phyloP scores from a whole-genome alignment of 495 filamentous ascomycete genomes.

The Achaetomiella virescens region DNA sequence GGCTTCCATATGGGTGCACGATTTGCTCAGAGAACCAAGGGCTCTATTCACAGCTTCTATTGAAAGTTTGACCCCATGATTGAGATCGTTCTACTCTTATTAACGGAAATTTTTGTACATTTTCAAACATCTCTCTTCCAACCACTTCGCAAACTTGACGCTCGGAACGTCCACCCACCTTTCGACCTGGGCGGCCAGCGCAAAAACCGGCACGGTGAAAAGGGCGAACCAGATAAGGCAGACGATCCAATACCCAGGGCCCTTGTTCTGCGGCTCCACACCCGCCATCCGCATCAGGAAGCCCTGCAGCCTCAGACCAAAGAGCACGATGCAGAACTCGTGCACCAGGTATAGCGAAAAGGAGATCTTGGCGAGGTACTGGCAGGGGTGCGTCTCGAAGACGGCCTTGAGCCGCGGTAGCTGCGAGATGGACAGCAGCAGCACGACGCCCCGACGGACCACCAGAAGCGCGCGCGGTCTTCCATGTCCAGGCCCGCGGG shows the following conservation, averaged over 20 bases:
- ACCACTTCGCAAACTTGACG: conserved; percentile 1
- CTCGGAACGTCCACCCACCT: conserved; percentile 2
- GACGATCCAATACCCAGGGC: background rate
- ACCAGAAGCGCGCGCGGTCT: conserved; percentile 1
- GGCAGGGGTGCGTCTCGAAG: conserved; percentile 6
- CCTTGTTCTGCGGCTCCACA: no score
- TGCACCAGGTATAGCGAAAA: conserved; percentile 11
- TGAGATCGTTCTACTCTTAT: no score
- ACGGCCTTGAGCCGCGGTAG: background rate
- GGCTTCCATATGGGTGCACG: no score
- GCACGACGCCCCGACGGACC: background rate
- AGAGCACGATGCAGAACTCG: conserved; percentile 1
- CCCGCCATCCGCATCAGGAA: background rate
- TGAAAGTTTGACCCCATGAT: no score
- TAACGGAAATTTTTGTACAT: background rate
- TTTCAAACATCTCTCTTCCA: conserved; percentile 1
- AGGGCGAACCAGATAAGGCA: background rate
- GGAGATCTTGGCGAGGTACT: conserved; percentile 13
- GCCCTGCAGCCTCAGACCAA: background rate
- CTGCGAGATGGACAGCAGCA: conserved; percentile 1
- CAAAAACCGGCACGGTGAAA: background rate
- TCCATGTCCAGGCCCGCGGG: background rate
- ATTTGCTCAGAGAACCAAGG: no score
- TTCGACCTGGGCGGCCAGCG: conserved; percentile 2
- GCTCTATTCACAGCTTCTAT: no score